A percentile compares a stretch with the other conserved stretches of the same genome.
phyloP scores from a whole-genome alignment of 2,329 filamentous ascomycete species.

The Talaromyces albobiverticillius region DNA sequence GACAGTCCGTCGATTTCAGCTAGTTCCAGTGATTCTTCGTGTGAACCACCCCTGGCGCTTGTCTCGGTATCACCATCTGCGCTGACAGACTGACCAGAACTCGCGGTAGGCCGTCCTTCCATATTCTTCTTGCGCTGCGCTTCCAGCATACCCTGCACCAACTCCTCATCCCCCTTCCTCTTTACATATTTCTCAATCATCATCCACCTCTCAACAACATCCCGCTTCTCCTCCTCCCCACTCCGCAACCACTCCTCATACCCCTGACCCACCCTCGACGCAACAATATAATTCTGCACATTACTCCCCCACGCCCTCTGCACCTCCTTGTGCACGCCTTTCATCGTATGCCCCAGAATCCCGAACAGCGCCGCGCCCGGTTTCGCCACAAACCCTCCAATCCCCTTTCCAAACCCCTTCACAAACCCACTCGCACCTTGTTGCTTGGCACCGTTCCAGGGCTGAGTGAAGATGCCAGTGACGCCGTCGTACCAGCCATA shows the following conservation, averaged over 20 bases:
- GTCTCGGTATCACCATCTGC: not conserved
- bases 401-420: constrained; percentile 77
- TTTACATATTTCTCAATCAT: not conserved
- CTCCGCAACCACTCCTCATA: constrained; percentile 8
- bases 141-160: not conserved
- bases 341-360: constrained; percentile 72
- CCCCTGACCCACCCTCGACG: constrained; percentile 72
- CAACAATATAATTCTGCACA: constrained; percentile 74
- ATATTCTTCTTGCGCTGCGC: not conserved
- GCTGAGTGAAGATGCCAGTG: constrained; percentile 75
- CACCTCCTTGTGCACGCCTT: constrained; percentile 76
- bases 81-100: not conserved
- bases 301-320: constrained; percentile 67
- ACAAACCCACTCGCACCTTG: constrained; percentile 65
- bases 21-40: not conserved
- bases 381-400: constrained; percentile 77
- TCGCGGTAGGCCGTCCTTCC: not conserved
- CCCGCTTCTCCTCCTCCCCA: not conserved
- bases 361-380: constrained; percentile 63
- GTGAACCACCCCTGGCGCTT: not conserved
- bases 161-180: not conserved
- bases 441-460: constrained; percentile 65
- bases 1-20: not conserved
- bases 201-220: constrained; percentile 3
- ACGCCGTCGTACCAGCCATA: constrained; percentile 78